Percentiles rank a stretch among this genome's conserved stretches.
These are phyloP conservation scores for Hibiscus mutabilis DNA, from an alignment of 345 rosid species.

Conservation along the genomic window DNA sequence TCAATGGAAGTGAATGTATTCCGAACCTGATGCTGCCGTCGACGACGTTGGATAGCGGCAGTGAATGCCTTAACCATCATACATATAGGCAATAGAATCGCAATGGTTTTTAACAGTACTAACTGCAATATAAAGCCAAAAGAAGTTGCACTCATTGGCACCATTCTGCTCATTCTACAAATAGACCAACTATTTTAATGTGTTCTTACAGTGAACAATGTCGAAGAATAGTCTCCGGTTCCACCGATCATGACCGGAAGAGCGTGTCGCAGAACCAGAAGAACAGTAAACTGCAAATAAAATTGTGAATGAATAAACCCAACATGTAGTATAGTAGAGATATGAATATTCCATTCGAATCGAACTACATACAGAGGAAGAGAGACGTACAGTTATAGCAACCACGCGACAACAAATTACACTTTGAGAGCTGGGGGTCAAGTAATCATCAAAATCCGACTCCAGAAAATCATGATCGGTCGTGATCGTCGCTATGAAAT, in stretches of 20 bases:
- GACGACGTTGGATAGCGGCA: slow-evolving; percentile 38
- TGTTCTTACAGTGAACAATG: slow-evolving; percentile 49
- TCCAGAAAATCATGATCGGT: slow-evolving; percentile 10
- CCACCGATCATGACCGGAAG: slow-evolving; percentile 56
- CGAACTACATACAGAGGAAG: slow-evolving; percentile 11
- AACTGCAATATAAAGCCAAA: slow-evolving; percentile 32
- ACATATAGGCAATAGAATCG: slow-evolving; percentile 58
- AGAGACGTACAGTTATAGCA: slow-evolving; percentile 51
- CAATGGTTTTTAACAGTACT: slow-evolving; percentile 46
- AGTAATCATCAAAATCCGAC: slow-evolving; percentile 39
- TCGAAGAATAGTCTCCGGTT: slow-evolving; percentile 44
- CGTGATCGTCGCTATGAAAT: slow-evolving; percentile 38
- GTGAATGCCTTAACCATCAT: slow-evolving; percentile 45
- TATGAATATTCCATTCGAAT: background rate
- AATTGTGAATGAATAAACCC: background rate
- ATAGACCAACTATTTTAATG: background rate
- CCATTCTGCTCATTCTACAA: background rate
- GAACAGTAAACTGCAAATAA: slow-evolving; percentile 53
- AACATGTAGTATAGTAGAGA: background rate
- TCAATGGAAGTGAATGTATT: background rate
- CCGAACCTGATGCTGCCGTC: slow-evolving; percentile 38
- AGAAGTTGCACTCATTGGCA: background rate
- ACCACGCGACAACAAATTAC: slow-evolving; percentile 60
- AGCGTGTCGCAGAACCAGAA: slow-evolving; percentile 62
- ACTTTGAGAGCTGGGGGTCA: slow-evolving; percentile 44